These are phyloP conservation scores for Aspergillus brasiliensis DNA, from an alignment of 2,329 filamentous ascomycete genomes.

Conservation along the genomic window DNA sequence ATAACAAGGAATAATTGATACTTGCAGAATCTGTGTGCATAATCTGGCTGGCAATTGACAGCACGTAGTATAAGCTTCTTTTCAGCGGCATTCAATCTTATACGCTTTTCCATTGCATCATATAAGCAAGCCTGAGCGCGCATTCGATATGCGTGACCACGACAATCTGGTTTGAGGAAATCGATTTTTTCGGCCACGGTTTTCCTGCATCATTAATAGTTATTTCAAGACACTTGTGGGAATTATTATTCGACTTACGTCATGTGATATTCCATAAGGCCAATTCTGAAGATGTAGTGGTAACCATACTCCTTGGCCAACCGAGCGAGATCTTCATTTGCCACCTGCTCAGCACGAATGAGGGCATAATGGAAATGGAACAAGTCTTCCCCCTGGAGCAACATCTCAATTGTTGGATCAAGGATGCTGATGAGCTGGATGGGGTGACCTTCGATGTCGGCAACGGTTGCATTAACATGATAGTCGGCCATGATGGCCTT, in stretches of 20 bases:
- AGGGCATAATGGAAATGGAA: constrained; percentile 22
- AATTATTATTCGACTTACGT: constrained; percentile 21
- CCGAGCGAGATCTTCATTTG: constrained; percentile 24
- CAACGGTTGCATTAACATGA: constrained; percentile 18
- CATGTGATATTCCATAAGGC: constrained; percentile 30
- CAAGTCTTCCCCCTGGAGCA: constrained; percentile 10
- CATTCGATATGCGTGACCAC: constrained; percentile 17
- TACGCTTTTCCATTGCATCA: constrained; percentile 24
- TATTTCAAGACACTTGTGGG: neutral
- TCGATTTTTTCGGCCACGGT: constrained; percentile 20
- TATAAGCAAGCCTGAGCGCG: constrained; percentile 24
- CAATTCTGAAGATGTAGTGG: constrained; percentile 28
- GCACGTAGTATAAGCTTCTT: constrained; percentile 20
- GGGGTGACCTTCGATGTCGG: constrained; percentile 27
- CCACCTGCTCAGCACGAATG: constrained; percentile 22
- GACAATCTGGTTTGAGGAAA: constrained; percentile 25
- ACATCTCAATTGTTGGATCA: constrained; percentile 17
- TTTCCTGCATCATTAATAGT: constrained; percentile 16
- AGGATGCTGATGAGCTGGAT: constrained; percentile 23
- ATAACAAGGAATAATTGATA: constrained; percentile 7
- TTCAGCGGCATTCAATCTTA: constrained; percentile 24
- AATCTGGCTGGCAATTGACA: constrained; percentile 19
- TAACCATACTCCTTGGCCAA: constrained; percentile 26
- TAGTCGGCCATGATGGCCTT: constrained; percentile 18
- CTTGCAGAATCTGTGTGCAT: constrained; percentile 31